Percentiles rank a stretch among this genome's conserved stretches.
Evolutionary conservation across 2,329 filamentous ascomycete species (phyloP).

Genomic region (Lojkania enalia): DNA sequence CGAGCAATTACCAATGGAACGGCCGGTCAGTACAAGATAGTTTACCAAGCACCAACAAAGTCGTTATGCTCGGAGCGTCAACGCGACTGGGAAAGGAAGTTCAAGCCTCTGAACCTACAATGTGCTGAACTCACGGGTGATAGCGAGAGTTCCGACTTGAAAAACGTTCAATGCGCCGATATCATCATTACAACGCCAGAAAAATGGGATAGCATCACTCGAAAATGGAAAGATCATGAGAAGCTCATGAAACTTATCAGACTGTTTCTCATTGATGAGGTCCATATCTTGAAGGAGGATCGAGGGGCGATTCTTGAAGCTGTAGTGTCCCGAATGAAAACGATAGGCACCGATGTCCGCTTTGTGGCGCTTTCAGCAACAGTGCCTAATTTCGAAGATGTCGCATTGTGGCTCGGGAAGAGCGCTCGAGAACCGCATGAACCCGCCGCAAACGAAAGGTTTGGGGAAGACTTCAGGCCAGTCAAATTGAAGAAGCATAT

Average conservation of each 20-base stretch:
- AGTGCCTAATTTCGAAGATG: conserved; percentile 78
- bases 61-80: conserved; percentile 77
- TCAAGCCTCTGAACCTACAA: conserved; percentile 65
- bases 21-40: conserved; percentile 71
- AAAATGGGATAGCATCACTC: conserved; percentile 88
- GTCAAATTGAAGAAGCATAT: conserved; percentile 77
- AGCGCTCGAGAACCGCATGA: conserved; percentile 61
- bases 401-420: conserved; percentile 77
- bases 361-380: conserved; percentile 84
- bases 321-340: conserved; percentile 86
- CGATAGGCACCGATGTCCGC: conserved; percentile 71
- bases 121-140: conserved; percentile 83
- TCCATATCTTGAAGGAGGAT: conserved; percentile 80
- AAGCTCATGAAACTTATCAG: conserved; percentile 75
- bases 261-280: conserved; percentile 83
- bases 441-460: conserved; percentile 69
- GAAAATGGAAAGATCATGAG: conserved; percentile 82
- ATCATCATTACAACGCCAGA: conserved; percentile 89
- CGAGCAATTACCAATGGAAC: conserved; percentile 62
- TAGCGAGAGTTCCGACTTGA: conserved; percentile 68
- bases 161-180: conserved; percentile 70
- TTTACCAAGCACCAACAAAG: conserved; percentile 85
- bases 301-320: conserved; percentile 81
- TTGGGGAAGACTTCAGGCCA: conserved; percentile 79
- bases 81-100: conserved; percentile 77